Evolutionary conservation across 2,329 filamentous ascomycete genomes (phyloP), one percentile per base, ranked within the genome.

Genomic region (Fusarium sp.): DNA sequence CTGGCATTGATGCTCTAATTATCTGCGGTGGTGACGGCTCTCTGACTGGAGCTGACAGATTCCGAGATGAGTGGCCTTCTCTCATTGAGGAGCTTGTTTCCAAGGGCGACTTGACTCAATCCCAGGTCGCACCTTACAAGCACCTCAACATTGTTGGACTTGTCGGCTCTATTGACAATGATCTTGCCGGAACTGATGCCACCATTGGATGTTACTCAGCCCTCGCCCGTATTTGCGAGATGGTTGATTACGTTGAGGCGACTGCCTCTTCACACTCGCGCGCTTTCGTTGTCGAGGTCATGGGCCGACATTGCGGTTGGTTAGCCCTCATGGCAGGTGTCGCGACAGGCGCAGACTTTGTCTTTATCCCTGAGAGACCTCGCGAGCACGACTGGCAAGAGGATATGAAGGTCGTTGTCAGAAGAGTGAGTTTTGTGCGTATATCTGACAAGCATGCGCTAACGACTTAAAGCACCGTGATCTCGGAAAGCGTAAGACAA

Each of bases 241-340:
- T 95, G 76, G 93, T 99, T 60, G 96, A 99, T 82, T 95, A 94
- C 76, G 97, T 99, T 73, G 95, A 99, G 80, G 94, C 95, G 20
- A 98, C 96, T 0, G 95, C 95, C 52, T 91, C 90, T 37, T 97
- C 94, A 27, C 96, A 99, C 80, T 96, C 97, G 69, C 87, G 96
- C 73, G 96, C 96, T 39, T 99, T 99, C 79, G 94, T 99, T 58
- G 92, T 99, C 66, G 96, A 97, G 79, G 96, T 99, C 75, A 99
- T 99, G 96, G 96, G 96, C 49, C 88, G 96, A 62, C 95, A 99
- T 81, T 99, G 96, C 78, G 96, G 96, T 66, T 99, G 96, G 96
- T 85, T 99, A 65, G 96, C 96, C 40, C 86, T 99, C 65, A 97
- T 98, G 91, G 92, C 95, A 15, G 95, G 94, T 75, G 94, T 99